These are phyloP conservation scores for Penicillium antarcticum DNA, from an alignment of 495 filamentous ascomycete genomes.

Conservation along the genomic window DNA sequence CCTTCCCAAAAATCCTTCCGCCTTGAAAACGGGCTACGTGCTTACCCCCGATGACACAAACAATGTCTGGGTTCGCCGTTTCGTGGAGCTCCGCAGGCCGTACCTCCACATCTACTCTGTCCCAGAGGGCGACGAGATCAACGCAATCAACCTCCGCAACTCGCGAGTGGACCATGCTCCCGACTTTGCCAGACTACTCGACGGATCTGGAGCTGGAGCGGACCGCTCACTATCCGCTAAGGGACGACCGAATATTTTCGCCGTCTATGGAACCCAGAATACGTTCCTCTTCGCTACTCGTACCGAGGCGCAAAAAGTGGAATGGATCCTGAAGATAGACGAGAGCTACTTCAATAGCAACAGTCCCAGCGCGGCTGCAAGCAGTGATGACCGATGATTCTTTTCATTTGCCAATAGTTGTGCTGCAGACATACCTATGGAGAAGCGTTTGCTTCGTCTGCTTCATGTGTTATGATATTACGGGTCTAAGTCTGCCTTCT, in stretches of 20 bases:
- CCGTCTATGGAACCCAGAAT: conserved; percentile 88
- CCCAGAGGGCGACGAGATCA: conserved; percentile 83
- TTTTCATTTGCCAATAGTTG: not conserved
- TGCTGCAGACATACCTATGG: not conserved
- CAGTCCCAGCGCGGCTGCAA: conserved; percentile 25
- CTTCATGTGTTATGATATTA: conserved; percentile 25
- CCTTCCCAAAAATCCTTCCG: conserved; percentile 67
- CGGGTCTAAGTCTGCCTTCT: conserved; percentile 12
- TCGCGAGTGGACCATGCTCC: conserved; percentile 84
- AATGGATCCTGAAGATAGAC: conserved; percentile 87
- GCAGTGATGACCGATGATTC: conserved; percentile 17
- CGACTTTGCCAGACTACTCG: conserved; percentile 74
- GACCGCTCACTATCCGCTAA: conserved; percentile 40
- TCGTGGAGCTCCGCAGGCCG: conserved; percentile 86
- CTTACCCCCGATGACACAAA: conserved; percentile 72
- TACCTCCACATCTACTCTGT: conserved; percentile 87
- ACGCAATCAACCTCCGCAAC: conserved; percentile 80
- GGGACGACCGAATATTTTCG: conserved; percentile 73
- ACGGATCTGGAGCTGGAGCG: conserved; percentile 35
- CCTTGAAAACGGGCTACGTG: conserved; percentile 82
- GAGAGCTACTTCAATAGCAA: conserved; percentile 52
- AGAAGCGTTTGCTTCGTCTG: conserved; percentile 4
- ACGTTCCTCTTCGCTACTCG: conserved; percentile 91
- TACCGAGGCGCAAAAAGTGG: conserved; percentile 82
- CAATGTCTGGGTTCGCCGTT: conserved; percentile 78